phyloP scores from a whole-genome alignment of 2,329 filamentous ascomycete species.

The Tolypocladium cylindrosporum region DNA sequence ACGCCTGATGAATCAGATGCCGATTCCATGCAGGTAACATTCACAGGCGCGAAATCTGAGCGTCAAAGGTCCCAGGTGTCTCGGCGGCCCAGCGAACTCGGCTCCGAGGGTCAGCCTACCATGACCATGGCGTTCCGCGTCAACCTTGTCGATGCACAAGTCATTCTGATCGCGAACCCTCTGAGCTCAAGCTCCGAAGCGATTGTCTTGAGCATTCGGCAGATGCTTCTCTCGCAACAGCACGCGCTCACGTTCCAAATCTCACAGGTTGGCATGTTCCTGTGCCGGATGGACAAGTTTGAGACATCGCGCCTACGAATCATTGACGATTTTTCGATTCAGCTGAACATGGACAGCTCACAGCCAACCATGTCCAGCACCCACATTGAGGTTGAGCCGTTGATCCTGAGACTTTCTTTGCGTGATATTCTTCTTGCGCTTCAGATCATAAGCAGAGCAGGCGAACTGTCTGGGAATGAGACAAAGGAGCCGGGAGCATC shows the following conservation, averaged over 20 bases:
- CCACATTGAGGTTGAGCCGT: conserved; percentile 77
- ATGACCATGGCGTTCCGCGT: conserved; percentile 81
- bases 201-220: conserved; percentile 89
- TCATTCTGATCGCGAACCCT: conserved; percentile 94
- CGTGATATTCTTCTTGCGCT: conserved; percentile 90
- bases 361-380: conserved; percentile 61
- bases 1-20: conserved; percentile 48
- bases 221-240: conserved; percentile 86
- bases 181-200: conserved; percentile 84
- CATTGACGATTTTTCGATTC: conserved; percentile 90
- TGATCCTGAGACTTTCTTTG: conserved; percentile 81
- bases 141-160: conserved; percentile 91
- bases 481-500: conserved; percentile 30
- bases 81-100: conserved; percentile 11
- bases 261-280: conserved; percentile 92
- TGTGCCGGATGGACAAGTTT: conserved; percentile 97
- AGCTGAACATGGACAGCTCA: conserved; percentile 73
- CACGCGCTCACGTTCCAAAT: conserved; percentile 90
- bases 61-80: conserved; percentile 16
- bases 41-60: conserved; percentile 25
- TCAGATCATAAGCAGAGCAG: conserved; percentile 84
- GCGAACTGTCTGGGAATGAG: conserved; percentile 67
- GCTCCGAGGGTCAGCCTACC: conserved; percentile 16
- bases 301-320: conserved; percentile 85
- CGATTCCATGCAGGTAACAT: conserved; percentile 43